Conservation (phyloP, 176 grass and related monocot genomes). For the Cocos nucifera region DNA sequence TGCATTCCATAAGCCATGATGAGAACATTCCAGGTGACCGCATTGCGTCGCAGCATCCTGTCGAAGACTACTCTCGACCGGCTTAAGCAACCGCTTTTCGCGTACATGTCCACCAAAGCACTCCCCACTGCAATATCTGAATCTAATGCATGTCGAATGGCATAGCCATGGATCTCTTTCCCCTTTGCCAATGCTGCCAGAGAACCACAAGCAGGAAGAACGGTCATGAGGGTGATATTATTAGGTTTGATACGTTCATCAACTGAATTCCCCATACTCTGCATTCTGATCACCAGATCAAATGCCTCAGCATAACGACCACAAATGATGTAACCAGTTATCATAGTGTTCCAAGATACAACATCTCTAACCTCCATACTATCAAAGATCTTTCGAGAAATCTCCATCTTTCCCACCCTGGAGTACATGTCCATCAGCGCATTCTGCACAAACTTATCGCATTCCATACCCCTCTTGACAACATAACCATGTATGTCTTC, state of each 20-base stretch:
- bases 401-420: constrained; percentile 56
- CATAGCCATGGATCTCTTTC: constrained; percentile 78
- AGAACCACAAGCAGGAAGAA: constrained; percentile 67
- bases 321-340: constrained; percentile 53
- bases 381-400: constrained; percentile 52
- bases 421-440: constrained; percentile 97
- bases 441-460: constrained; percentile 87
- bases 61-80: constrained; percentile 49
- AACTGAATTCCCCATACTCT: neutral
- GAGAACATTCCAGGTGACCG: constrained; percentile 98
- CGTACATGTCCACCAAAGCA: constrained; percentile 89
- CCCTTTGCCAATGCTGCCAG: constrained; percentile 61
- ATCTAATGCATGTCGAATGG: constrained; percentile 42
- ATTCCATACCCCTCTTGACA: constrained; percentile 61
- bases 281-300: constrained; percentile 48
- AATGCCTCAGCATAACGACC: constrained; percentile 53
- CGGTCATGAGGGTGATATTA: constrained; percentile 70
- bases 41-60: constrained; percentile 49
- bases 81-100: constrained; percentile 62
- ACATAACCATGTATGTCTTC: constrained; percentile 82
- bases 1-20: constrained; percentile 97
- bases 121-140: constrained; percentile 70
- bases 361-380: constrained; percentile 46
- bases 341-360: constrained; percentile 88
- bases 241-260: constrained; percentile 27